These are phyloP conservation scores for Pycnococcus provasolii DNA, from an alignment of 139 green algal genomes.

Conservation along the genomic window DNA sequence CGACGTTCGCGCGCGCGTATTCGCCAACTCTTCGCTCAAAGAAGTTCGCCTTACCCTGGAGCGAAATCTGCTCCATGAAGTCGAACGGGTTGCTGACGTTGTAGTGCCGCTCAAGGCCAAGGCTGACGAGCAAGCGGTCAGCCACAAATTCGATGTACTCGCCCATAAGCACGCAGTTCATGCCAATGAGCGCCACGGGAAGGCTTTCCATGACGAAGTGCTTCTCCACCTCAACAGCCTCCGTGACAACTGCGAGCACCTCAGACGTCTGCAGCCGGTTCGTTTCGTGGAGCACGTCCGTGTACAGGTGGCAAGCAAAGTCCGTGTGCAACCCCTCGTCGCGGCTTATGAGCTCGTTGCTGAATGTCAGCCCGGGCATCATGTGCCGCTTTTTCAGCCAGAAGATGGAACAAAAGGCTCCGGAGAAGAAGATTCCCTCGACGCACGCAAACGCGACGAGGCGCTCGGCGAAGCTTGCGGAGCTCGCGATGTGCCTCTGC, in stretches of 20 bases:
- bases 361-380: conserved; percentile 64
- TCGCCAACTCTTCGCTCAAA: conserved; percentile 74
- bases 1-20: conserved; percentile 35
- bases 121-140: conserved; percentile 49
- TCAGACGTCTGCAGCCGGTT: conserved; percentile 28
- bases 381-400: conserved; percentile 65
- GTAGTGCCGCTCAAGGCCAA: conserved; percentile 52
- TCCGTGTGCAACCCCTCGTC: conserved; percentile 67
- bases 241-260: conserved; percentile 44
- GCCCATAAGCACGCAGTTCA: conserved; percentile 58
- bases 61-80: conserved; percentile 78
- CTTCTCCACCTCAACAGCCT: conserved; percentile 55
- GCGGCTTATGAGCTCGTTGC: conserved; percentile 65
- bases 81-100: conserved; percentile 64
- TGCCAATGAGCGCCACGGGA: conserved; percentile 49
- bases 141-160: conserved; percentile 70
- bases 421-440: conserved; percentile 66
- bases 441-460: conserved; percentile 67
- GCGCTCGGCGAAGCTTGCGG: conserved; percentile 48
- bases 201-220: conserved; percentile 58
- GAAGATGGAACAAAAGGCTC: conserved; percentile 64
- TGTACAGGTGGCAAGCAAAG: conserved; percentile 62
- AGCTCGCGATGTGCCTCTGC: conserved; percentile 30
- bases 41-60: conserved; percentile 76
- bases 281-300: conserved; percentile 24